Base-by-base conservation (phyloP, 257 asterid genomes). In the Solanum virginianum region DNA sequence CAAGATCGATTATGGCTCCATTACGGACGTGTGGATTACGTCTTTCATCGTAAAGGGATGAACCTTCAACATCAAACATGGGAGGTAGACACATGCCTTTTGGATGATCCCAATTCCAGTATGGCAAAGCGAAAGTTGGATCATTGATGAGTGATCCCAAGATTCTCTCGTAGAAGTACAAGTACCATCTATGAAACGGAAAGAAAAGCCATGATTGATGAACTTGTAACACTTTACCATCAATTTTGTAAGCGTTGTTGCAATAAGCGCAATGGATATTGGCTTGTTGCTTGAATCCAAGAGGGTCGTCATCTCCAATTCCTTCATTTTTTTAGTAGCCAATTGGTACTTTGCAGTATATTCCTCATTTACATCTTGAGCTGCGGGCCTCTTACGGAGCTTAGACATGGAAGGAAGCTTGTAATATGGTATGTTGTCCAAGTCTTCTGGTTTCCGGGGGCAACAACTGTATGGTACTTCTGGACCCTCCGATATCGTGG, bases 161-260 rank as follows among this genome's bases (percentile, higher is more conserved):
- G 8, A 88, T 88, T 82, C 87, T 77, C 87, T 88, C 90, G 15
- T 83, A 86, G 65, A 88, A 88, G 81, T 88, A 84, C 11, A 88
- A 43, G 63, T 88, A 88, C 87, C 84, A 88, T 65, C 90, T 74
- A 36, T 88, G 90, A 5, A 84, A 88, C 2, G 90, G 90, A 18
- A 86, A 87, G 82, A 87, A 87, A 13, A 85, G 89, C 89, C 89
- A 87, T 2, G 88, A 85, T 8, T 16, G 1, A 36, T 63, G 71
- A 63, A 63, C 41, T 26, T 63, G 71, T 1, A 63, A 63, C 7
- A 24, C 10, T 5, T 63, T 32, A 8, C 36, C 71, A 24, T 18
- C 71, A 7, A 11, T 24, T 12, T 6, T 24, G 70, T 63, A 63
- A 24, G 71, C 71, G 12, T 41, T 41, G 16, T 63, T 63, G 41